These are phyloP conservation scores for Backusella mclennaniae DNA, from an alignment of 192 early-diverging fungal species.

Conservation along the genomic window DNA sequence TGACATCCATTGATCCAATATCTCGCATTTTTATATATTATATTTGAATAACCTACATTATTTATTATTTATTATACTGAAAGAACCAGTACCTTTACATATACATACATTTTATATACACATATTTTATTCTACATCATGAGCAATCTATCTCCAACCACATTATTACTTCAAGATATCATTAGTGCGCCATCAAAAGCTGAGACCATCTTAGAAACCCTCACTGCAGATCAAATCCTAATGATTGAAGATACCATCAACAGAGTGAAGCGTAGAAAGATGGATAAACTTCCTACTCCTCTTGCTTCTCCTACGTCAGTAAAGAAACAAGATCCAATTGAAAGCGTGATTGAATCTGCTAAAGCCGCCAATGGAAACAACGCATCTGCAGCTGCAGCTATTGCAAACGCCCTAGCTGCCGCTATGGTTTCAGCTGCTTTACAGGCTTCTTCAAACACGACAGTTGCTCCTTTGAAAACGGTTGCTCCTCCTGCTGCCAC, in stretches of 20 bases:
- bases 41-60: background rate
- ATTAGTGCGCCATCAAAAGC: slow-evolving; percentile 26
- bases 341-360: slow-evolving; percentile 1
- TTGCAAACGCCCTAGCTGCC: slow-evolving; percentile 21
- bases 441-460: background rate
- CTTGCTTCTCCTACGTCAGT: background rate
- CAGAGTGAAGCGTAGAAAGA: slow-evolving; percentile 26
- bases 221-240: slow-evolving; percentile 25
- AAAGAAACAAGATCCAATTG: slow-evolving; percentile 6
- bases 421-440: slow-evolving; percentile 12
- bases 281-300: slow-evolving; percentile 13
- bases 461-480: slow-evolving; percentile 8
- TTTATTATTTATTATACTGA: background rate
- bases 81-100: background rate
- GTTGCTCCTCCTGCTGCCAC: background rate
- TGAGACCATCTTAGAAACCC: slow-evolving; percentile 15
- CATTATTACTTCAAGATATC: slow-evolving; percentile 27
- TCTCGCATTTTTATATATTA: slow-evolving; percentile 9
- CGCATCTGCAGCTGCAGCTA: slow-evolving; percentile 9
- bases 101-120: background rate
- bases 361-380: background rate
- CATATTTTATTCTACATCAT: slow-evolving; percentile 4
- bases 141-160: slow-evolving; percentile 10
- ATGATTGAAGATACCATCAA: slow-evolving; percentile 23
- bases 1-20: slow-evolving; percentile 16